Conservation (phyloP, 176 grass and related monocot genomes). For the Raddia distichophylla region DNA sequence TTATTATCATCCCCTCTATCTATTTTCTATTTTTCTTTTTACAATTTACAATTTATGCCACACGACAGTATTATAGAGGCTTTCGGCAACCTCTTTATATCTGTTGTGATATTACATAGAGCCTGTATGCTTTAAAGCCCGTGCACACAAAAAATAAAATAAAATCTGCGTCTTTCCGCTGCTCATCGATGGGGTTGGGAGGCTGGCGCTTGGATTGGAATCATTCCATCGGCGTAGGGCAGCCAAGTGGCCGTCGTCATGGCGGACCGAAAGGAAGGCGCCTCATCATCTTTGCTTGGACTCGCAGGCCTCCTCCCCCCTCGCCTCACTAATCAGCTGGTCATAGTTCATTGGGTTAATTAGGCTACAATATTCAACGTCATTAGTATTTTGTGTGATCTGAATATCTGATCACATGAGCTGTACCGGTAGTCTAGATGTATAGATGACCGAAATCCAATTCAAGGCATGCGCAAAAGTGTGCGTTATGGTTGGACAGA, state of each 20-base stretch:
- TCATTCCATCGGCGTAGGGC: neutral
- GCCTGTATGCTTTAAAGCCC: no score
- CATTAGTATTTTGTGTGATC: neutral
- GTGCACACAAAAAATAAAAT: no score
- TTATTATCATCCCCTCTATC: no score
- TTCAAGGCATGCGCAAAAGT: neutral
- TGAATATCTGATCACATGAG: slow-evolving; percentile 24
- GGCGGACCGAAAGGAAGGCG: slow-evolving; percentile 14
- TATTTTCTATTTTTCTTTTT: no score
- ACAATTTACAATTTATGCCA: no score
- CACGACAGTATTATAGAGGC: no score
- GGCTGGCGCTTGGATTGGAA: slow-evolving; percentile 6
- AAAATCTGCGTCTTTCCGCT: slow-evolving; percentile 5
- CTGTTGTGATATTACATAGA: no score
- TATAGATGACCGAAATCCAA: no score
- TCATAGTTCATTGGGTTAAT: neutral
- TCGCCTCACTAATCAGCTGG: neutral
- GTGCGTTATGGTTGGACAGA: neutral
- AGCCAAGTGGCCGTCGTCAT: neutral
- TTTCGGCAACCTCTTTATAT: no score
- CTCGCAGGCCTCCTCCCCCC: neutral
- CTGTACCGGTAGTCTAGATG: neutral
- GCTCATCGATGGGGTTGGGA: slow-evolving; percentile 12
- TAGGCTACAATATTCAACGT: neutral
- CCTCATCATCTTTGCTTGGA: slow-evolving; percentile 40